Evolutionary conservation across 2,329 filamentous ascomycete species (phyloP).

Genomic region (Fusarium tupiense): DNA sequence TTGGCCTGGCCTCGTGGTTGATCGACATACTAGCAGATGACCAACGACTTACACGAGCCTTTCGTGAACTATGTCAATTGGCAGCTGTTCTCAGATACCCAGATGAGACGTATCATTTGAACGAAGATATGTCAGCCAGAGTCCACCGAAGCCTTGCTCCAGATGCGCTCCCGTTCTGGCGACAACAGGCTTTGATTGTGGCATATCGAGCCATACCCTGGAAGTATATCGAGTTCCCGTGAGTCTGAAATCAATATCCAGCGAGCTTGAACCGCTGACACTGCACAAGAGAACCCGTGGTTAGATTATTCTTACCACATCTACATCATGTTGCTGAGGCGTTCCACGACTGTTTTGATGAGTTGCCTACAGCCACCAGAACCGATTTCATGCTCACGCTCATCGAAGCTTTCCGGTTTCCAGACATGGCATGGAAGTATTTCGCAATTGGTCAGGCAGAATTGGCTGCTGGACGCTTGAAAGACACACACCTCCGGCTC

Average conservation of each 20-base stretch:
- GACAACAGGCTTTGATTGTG: constrained; percentile 32
- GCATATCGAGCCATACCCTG: constrained; percentile 35
- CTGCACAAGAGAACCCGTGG: constrained; percentile 18
- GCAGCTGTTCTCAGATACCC: constrained; percentile 16
- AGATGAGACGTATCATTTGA: constrained; percentile 29
- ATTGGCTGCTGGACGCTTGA: constrained; percentile 21
- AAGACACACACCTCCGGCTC: constrained; percentile 31
- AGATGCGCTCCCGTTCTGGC: constrained; percentile 28
- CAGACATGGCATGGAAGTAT: constrained; percentile 39
- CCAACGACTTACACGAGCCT: constrained; percentile 9
- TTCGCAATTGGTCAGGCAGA: constrained; percentile 33
- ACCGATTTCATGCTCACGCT: constrained; percentile 37
- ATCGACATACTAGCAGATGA: constrained; percentile 17
- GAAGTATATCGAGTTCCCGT: constrained; percentile 40
- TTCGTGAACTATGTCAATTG: constrained; percentile 20
- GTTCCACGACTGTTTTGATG: constrained; percentile 28
- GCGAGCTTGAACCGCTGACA: constrained; percentile 13
- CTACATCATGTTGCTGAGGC: constrained; percentile 23
- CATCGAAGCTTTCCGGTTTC: constrained; percentile 37
- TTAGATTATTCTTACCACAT: constrained; percentile 32
- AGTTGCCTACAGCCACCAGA: constrained; percentile 19
- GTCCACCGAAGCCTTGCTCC: constrained; percentile 20
- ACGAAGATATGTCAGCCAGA: constrained; percentile 27
- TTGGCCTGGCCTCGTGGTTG: constrained; percentile 21
- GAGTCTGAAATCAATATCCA: constrained; percentile 6